Evolutionary conservation across 2,329 filamentous ascomycete genomes (phyloP), one percentile per base, ranked within the genome.

Genomic region (Colletotrichum aenigma): DNA sequence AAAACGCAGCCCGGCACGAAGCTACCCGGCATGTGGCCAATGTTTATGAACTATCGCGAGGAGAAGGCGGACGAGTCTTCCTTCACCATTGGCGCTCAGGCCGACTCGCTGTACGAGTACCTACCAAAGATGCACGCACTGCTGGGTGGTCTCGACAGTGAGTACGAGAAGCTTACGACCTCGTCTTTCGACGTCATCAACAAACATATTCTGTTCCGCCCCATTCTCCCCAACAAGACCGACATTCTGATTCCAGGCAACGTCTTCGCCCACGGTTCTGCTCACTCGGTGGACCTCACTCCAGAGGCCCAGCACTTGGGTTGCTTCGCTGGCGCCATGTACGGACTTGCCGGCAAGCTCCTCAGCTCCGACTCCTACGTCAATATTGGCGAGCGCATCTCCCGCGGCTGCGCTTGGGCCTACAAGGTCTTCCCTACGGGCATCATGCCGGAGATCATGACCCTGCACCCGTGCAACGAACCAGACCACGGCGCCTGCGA

Each of bases 21-120:
- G 58, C 85, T 96, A 10, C 94, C 94, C 4, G 94, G 94, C 4
- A 86, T 96, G 83, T 96, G 93, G 93, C 94, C 94, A 1, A 87
- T 91, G 71, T 87, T 86, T 71, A 84, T 96, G 68, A 92, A 95
- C 83, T 92, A 80, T 87, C 89, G 79, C 86, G 90, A 78, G 87
- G 91, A 84, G 83, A 88, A 80, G 80, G 85, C 84, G 65, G 77
- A 81, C 2, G 83, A 84, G 28, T 76, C 77, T 16, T 78, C 82
- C 77, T 89, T 88, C 74, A 87, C 85, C 9, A 81, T 89, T 18
- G 88, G 87, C 38, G 86, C 85, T 16, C 84, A 85, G 43, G 83
- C 87, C 15, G 87, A 90, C 79, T 89, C 88, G 7, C 80, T 89
- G 6, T 92, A 92, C 80, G 91, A 92, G 78, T 92, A 92, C 77